Evolutionary conservation across 495 filamentous ascomycete genomes (phyloP), one percentile per base, ranked within the genome.

Genomic region (Aspergillus sclerotiicarbonarius): DNA sequence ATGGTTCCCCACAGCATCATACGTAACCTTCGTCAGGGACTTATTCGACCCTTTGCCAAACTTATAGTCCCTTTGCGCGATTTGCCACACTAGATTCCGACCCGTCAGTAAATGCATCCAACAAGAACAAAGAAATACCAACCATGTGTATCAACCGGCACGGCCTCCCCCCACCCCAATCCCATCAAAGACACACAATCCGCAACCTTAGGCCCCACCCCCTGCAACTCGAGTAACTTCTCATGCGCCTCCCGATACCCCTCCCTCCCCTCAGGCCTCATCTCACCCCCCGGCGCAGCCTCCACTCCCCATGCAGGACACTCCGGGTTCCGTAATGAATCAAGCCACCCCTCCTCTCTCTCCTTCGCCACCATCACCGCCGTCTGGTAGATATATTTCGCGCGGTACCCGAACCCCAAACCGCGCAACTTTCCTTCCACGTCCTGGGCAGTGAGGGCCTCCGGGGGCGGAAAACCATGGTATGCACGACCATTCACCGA

Each of bases 161-260:
- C 91, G 6, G 91, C 84, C 69, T 97, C 94, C 7, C 88, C 86
- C 91, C 95, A 98, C n/a, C 93, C 93, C 6, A 99, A 76, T 12
- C 94, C 96, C 91, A 99, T 96, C 37, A 99, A 72, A 70, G 89
- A 96, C 6, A 98, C 91, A 68, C 94, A 99, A 69, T 99, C 94
- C 4, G 95, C 87, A 6, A 99, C 94, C 69, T 99, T 99, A 0
- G 94, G 94, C 0, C 94, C 94, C 8, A 98, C 95, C 1, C 94
- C 94, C 55, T 90, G 81, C 21, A 98, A 76, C 20, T 80, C 70
- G 4, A 97, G 74, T 6, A 98, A 76, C 59, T 87, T 84, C 62
- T 89, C 87, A 68, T 98, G 95, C 0, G 94, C 94, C 43, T 83
- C 77, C 19, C 82, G 82, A 71, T 98, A 98, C 4, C 87, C 87